These are phyloP conservation scores for Ceratobasidium papillatum DNA, from an alignment of 1,284 basidiomycete species.

Conservation along the genomic window DNA sequence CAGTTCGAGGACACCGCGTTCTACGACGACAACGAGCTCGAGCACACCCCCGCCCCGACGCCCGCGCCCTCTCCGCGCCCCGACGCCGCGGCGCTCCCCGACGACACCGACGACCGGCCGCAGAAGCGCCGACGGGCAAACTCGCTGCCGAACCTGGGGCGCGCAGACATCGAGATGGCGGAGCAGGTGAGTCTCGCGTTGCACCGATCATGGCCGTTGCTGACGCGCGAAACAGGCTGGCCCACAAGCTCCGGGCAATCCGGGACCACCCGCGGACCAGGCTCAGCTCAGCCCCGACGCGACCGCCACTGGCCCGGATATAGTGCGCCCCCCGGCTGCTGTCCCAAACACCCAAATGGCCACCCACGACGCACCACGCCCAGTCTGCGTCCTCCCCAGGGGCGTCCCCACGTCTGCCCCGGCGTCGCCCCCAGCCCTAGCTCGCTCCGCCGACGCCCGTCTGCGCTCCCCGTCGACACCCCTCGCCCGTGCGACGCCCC, in stretches of 20 bases:
- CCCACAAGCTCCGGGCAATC: conserved; percentile 15
- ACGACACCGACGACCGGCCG: conserved; percentile 36
- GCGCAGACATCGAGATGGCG: conserved; percentile 19
- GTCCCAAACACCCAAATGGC: neutral
- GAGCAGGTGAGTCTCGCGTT: conserved; percentile 32
- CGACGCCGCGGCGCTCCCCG: neutral
- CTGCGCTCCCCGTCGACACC: conserved; percentile 34
- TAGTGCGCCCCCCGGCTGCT: conserved; percentile 11
- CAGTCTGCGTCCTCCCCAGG: conserved; percentile 7
- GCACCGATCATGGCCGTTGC: neutral
- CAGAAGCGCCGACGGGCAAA: conserved; percentile 34
- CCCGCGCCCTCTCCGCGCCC: conserved; percentile 9
- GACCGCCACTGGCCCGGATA: conserved; percentile 22
- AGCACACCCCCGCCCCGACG: neutral
- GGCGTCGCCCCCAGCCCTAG: neutral
- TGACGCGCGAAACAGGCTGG: conserved; percentile 24
- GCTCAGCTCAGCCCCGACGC: conserved; percentile 36
- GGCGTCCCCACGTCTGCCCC: neutral
- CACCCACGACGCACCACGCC: conserved; percentile 22
- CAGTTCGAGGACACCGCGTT: conserved; percentile 22
- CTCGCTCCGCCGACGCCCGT: conserved; percentile 1
- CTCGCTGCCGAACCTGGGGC: conserved; percentile 27
- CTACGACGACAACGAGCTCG: conserved; percentile 21
- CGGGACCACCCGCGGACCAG: conserved; percentile 10
- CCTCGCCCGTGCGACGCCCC: conserved; percentile 6